Percentiles rank a stretch among this genome's conserved stretches.
Evolutionary conservation across 2,329 filamentous ascomycete species (phyloP).

Genomic region (Penicillium janthinellum): DNA sequence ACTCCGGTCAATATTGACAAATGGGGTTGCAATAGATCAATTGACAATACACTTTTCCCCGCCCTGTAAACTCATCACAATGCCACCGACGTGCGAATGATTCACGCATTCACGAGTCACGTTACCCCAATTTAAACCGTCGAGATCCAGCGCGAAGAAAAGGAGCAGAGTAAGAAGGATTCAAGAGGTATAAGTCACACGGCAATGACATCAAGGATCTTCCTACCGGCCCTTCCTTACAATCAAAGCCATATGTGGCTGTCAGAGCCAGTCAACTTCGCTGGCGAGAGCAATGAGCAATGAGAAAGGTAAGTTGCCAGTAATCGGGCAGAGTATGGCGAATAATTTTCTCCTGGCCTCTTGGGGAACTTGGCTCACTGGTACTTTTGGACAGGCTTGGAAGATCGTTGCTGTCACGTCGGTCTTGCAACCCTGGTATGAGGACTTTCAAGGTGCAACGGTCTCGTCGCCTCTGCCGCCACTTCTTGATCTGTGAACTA

Average conservation of each 20-base stretch:
- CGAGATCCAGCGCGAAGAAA: conserved; percentile 12
- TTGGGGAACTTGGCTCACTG: conserved; percentile 6
- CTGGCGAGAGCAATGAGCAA: conserved; percentile 9
- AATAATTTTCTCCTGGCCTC: conserved; percentile 6
- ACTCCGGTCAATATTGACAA: too few relatives aligned
- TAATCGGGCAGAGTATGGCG: conserved; percentile 16
- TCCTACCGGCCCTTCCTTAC: conserved; percentile 8
- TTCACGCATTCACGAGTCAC: too few relatives aligned
- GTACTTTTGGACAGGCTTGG: conserved; percentile 11
- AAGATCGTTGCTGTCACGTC: conserved; percentile 13
- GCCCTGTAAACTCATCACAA: too few relatives aligned
- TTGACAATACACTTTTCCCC: too few relatives aligned
- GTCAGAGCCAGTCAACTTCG: background rate
- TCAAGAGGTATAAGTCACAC: conserved; percentile 16
- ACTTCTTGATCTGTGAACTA: background rate
- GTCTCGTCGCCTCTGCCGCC: background rate
- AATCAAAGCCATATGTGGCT: conserved; percentile 15
- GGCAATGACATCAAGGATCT: conserved; percentile 18
- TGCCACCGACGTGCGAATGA: too few relatives aligned
- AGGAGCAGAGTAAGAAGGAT: conserved; percentile 2
- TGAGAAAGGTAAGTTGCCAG: conserved; percentile 12
- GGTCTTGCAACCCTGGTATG: conserved; percentile 17
- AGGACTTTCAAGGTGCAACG: conserved; percentile 4
- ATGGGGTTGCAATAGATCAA: too few relatives aligned
- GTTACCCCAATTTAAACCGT: too few relatives aligned